Evolutionary conservation across 2,329 filamentous ascomycete genomes (phyloP).

Genomic region (Fusarium sp.): DNA sequence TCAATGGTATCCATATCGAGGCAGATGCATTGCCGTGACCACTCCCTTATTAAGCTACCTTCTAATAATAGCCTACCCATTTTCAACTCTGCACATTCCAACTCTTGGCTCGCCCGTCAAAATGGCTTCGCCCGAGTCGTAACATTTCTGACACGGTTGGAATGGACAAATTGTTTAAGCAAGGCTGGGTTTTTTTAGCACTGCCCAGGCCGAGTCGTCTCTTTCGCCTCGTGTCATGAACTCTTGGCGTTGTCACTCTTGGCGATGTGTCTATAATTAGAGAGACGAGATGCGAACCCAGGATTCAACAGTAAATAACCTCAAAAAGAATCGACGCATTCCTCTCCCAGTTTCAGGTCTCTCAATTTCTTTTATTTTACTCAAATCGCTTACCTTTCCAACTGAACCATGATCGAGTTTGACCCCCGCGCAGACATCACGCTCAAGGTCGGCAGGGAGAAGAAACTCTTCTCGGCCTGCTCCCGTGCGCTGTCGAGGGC

Average conservation of each 20-base stretch:
- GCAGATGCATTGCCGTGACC: not conserved
- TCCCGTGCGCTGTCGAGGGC: slow-evolving; percentile 44
- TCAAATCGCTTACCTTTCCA: not conserved
- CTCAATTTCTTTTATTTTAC: not conserved
- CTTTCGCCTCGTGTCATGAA: not conserved
- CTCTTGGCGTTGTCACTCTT: not conserved
- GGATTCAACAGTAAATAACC: not conserved
- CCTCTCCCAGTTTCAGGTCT: slow-evolving; percentile 1
- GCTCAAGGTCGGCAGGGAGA: slow-evolving; percentile 10
- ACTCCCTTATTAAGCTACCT: not conserved
- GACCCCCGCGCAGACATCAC: slow-evolving; percentile 27
- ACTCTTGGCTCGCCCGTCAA: not conserved
- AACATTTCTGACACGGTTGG: not conserved
- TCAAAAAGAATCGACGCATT: not conserved
- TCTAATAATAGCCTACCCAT: slow-evolving; percentile 2
- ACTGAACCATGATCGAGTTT: slow-evolving; percentile 21
- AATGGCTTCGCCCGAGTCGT: not conserved
- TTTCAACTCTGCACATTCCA: not conserved
- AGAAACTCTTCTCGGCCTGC: slow-evolving; percentile 38
- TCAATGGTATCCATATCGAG: not conserved
- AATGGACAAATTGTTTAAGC: not conserved
- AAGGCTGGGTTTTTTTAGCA: not conserved
- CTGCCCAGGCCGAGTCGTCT: not conserved
- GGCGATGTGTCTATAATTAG: slow-evolving; percentile 1
- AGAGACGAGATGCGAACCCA: not conserved